Evolutionary conservation across 2,329 filamentous ascomycete genomes (phyloP), one percentile per base, ranked within the genome.

Genomic region (Fusarium clavum): DNA sequence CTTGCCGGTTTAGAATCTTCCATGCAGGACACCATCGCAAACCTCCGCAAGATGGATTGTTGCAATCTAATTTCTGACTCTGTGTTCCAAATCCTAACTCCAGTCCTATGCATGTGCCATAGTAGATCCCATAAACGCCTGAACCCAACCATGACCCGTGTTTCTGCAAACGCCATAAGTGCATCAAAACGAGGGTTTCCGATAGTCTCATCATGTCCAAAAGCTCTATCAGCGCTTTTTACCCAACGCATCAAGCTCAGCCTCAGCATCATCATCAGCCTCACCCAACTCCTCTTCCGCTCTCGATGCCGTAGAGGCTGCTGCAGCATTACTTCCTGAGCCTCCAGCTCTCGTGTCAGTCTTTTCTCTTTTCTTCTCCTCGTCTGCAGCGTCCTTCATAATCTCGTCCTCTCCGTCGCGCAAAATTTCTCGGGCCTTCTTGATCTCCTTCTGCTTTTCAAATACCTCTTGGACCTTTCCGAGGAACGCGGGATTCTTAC

Each of bases 381-480:
- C 82, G 30, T 83, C 82, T 8, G 81, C 83, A 9, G 83, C 83
- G 30, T 86, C 85, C 78, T 85, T 86, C 77, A 86, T 84, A 52
- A 90, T 84, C 64, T 86, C 86, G 46, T 88, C 79, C 63, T 90
- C 90, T 77, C 91, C 89, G 72, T 91, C 90, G 54, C 88, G 88
- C 71, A 94, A 88, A 55, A 90, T 88, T 83, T 94, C 94, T 67
- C 94, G 86, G 55, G 93, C 92, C 76, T 92, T 89, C 79, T 96
- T 96, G 68, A 98, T 90, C 77, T 94, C 90, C 77, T 91, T 91
- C 73, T 97, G 94, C 85, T 95, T 94, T 80, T 93, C 92, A 72
- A 97, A 87, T 77, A 97, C 89, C 82, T 97, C 94, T 78, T 93
- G 90, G 57, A 98, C 94, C 76, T 95, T 90, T 51, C 96, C 96